Evolutionary conservation across 371 early-diverging fungal genomes (phyloP).

Genomic region (Antonospora locustae): DNA sequence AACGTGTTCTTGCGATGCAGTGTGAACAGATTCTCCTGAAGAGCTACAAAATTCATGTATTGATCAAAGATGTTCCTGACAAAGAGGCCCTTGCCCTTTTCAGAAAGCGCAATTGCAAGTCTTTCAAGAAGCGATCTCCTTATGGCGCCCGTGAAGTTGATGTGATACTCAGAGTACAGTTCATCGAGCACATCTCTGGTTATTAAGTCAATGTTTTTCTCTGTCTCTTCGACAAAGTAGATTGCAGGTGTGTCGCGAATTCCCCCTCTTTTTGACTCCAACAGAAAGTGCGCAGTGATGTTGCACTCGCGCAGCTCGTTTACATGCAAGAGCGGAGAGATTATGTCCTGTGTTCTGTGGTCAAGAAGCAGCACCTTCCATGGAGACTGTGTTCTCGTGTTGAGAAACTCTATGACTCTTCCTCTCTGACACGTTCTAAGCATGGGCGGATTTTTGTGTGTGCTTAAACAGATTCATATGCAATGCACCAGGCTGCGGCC

Average conservation of each 20-base stretch:
- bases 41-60: slow-evolving; percentile 74
- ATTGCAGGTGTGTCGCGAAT: slow-evolving; percentile 87
- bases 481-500: slow-evolving; percentile 83
- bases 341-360: slow-evolving; percentile 71
- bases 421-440: slow-evolving; percentile 44
- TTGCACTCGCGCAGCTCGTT: slow-evolving; percentile 87
- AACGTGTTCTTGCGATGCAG: slow-evolving; percentile 68
- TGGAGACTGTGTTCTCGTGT: slow-evolving; percentile 18
- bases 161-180: slow-evolving; percentile 77
- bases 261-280: slow-evolving; percentile 65
- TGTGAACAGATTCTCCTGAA: slow-evolving; percentile 81
- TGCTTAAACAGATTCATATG: no score
- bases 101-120: slow-evolving; percentile 60
- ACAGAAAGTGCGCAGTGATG: slow-evolving; percentile 77
- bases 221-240: slow-evolving; percentile 79
- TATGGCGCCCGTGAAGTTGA: slow-evolving; percentile 76
- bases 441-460: slow-evolving; percentile 35
- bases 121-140: slow-evolving; percentile 76
- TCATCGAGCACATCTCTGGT: slow-evolving; percentile 70
- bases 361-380: slow-evolving; percentile 96
- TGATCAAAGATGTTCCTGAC: slow-evolving; percentile 70
- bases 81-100: slow-evolving; percentile 23
- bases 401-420: slow-evolving; percentile 31
- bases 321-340: slow-evolving; percentile 82
- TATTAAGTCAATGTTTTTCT: slow-evolving; percentile 65